These are phyloP conservation scores for Rhodotorula sp. DNA, from an alignment of 1,284 basidiomycete species.

Conservation along the genomic window DNA sequence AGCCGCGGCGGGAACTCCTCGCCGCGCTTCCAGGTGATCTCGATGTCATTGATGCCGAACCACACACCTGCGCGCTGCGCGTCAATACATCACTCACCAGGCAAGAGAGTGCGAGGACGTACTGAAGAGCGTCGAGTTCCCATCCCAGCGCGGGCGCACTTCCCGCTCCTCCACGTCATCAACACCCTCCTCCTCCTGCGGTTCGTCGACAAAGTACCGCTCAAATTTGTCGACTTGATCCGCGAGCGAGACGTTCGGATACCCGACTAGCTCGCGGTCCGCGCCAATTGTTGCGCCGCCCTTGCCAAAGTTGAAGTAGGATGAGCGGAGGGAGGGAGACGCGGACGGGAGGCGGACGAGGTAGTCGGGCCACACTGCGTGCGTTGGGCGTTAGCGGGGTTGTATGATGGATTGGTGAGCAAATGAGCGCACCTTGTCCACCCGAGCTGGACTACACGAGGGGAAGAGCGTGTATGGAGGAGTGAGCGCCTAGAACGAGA, in stretches of 20 bases:
- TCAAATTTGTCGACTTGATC: constrained; percentile 3
- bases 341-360: background rate
- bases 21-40: constrained; percentile 6
- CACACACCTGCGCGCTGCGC: constrained; percentile 3
- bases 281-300: constrained; percentile 2
- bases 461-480: no score
- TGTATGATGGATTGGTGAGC: fast-evolving
- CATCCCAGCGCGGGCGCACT: background rate
- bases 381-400: background rate
- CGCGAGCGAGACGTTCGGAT: background rate
- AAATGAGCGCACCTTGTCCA: background rate
- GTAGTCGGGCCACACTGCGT: background rate
- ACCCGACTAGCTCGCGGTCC: background rate
- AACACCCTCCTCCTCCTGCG: no score
- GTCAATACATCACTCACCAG: no score
- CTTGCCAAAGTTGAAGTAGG: background rate
- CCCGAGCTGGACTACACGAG: background rate
- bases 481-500: background rate
- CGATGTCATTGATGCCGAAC: constrained; percentile 18
- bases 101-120: background rate
- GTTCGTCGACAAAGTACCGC: background rate
- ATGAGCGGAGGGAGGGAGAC: background rate
- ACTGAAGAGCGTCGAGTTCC: constrained; percentile 15
- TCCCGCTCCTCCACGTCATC: background rate
- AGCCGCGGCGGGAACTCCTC: background rate